Percentiles rank a stretch among this genome's conserved stretches.
Evolutionary conservation across 2,329 filamentous ascomycete genomes (phyloP).

Genomic region (Dendryphion nanum): DNA sequence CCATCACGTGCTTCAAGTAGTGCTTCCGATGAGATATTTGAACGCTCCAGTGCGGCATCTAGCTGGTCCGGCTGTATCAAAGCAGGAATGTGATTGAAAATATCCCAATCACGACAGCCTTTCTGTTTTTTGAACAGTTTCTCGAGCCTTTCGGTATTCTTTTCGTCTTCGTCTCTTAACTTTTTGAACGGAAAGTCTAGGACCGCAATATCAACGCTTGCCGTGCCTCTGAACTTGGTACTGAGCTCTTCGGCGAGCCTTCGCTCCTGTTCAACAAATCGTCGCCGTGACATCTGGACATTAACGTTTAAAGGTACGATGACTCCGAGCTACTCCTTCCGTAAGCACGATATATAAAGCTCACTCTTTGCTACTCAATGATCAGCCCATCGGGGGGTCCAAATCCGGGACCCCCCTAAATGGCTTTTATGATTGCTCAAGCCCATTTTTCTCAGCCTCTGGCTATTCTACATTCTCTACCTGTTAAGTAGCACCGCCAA

Average conservation of each 20-base stretch:
- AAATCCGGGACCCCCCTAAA: too few species aligned
- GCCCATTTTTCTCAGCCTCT: too few species aligned
- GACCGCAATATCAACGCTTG: conserved; percentile 4
- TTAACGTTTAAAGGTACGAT: conserved; percentile 1
- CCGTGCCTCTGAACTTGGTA: conserved; percentile 4
- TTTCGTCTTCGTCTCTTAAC: conserved; percentile 1
- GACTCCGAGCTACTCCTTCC: conserved; percentile 1
- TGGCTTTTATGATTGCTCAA: too few species aligned
- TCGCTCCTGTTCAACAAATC: conserved; percentile 4
- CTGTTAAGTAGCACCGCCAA: too few species aligned
- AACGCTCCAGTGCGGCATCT: too few species aligned
- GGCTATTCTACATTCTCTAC: too few species aligned
- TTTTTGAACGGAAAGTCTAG: conserved; percentile 4
- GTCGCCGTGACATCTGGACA: conserved; percentile 1
- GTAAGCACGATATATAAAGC: background rate
- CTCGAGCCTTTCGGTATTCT: conserved; percentile 4
- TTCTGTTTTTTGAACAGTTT: conserved; percentile 4
- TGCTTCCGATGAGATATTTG: too few species aligned
- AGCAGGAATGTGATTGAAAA: conserved; percentile 3
- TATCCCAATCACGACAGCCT: conserved; percentile 2
- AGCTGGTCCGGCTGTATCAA: conserved; percentile 1
- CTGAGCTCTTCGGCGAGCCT: conserved; percentile 4
- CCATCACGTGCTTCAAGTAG: too few species aligned
- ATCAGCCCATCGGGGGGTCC: too few species aligned
- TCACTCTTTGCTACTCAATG: conserved; percentile 1